Base-by-base conservation (phyloP, 1,139 yeast genomes). In the Scheffersomyces cryptocercus region DNA sequence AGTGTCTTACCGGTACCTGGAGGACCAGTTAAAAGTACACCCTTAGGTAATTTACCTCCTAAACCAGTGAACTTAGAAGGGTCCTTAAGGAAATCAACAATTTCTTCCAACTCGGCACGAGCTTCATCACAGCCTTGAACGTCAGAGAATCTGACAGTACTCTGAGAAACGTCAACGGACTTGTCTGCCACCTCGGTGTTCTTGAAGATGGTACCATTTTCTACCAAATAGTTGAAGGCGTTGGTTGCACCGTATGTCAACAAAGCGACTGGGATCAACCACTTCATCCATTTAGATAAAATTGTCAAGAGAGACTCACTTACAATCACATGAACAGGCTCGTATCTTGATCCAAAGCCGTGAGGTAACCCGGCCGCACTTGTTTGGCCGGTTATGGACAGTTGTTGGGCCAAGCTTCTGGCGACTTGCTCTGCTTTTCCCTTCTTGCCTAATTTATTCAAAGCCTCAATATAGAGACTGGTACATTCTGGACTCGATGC, bases 1-100 rank as follows among this genome's bases (percentile, higher is more conserved):
- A 95, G 73, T 1, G 99, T 95, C 66, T 95, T 95, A 80, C 99
- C 99, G 5, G 99, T 95, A 69, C 99, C 99, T 33, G 99, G 99
- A 33, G 99, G 99, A 37, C 99, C 99, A 6, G 99, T 93, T 51
- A 95, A 75, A 46, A 95, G 71, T 4, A 95, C 96, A 73, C 99
- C 99, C 65, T 91, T 93, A 45, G 99, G 99, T 55, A 95, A 75
- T 65, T 90, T 90, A 42, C 99, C 99, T 51, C 99, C 99, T 42
- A 95, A 77, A 1, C 96, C 95, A 37, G 98, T 95, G 68, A 90
- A 95, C 64, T 88, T 88, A 15, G 96, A 81, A 12, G 99, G 99
- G 62, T 95, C 98, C 62, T 89, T 90, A 61, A 95, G 79, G 59
- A 95, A 95, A 47, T 91, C 98, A 8, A 95, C 99, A 58, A 93